Evolutionary conservation across 176 grass and related monocot genomes (phyloP).

Genomic region (Oryza punctata): DNA sequence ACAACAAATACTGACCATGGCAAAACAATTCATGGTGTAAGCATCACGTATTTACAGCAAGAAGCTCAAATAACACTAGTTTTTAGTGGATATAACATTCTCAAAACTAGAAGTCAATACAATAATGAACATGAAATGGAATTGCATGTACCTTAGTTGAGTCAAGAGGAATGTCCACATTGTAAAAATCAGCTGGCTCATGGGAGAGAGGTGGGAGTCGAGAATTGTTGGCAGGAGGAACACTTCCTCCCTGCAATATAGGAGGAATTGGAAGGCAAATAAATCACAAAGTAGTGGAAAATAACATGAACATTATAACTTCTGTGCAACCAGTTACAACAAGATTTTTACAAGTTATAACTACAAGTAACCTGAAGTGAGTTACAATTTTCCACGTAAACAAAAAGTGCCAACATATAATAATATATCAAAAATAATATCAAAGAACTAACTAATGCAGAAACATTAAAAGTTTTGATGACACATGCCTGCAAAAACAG

Average conservation of each 20-base stretch:
- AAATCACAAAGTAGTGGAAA: background rate
- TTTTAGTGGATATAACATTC: background rate
- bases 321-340: background rate
- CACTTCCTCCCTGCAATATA: constrained; percentile 60
- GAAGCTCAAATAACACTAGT: background rate
- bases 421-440: background rate
- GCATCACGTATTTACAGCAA: constrained; percentile 8
- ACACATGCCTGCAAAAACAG: background rate
- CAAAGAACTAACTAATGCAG: background rate
- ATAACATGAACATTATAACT: background rate
- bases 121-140: background rate
- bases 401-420: background rate
- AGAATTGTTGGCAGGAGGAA: constrained; percentile 84
- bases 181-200: constrained; percentile 94
- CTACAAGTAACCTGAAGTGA: background rate
- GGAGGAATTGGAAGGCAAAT: constrained; percentile 6
- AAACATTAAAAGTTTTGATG: background rate
- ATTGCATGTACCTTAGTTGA: constrained; percentile 60
- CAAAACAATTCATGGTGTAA: background rate
- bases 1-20: background rate
- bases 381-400: constrained; percentile 11
- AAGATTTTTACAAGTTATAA: background rate
- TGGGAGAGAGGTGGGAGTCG: constrained; percentile 81
- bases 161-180: constrained; percentile 90
- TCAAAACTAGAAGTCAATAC: background rate